Evolutionary conservation across 768 basidiomycete species (phyloP), one percentile per base, ranked within the genome.

Genomic region (Termitomyces sp.): DNA sequence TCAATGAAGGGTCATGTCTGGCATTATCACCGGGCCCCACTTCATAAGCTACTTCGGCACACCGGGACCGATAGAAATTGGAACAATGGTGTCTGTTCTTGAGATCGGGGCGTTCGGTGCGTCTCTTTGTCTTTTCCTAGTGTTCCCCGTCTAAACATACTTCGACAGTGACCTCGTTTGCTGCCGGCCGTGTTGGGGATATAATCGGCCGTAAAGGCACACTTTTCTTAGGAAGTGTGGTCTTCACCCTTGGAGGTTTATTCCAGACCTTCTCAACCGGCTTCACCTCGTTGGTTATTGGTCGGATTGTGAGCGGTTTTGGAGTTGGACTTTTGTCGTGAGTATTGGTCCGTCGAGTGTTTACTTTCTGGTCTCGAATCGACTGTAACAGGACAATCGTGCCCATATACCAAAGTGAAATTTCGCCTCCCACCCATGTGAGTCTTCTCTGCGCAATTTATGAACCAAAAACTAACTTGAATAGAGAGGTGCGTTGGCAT

Each of bases 311-410:
- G 58, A 89, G 87, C 61, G 95, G 95, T 11, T 91, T 90, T 67
- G 95, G 95, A 16, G 95, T 97, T 16, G 95, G 95, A 8, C 78
- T 96, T 61, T 73, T 96, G 55, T 92, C 89, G 90, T 93, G 68
- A 66, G 88, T 80, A 9, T 18, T 24, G n/a, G 20, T 34, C 22
- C 53, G 22, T 33, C 51, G 4, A 42, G n/a, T 15, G 31, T 52
- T 54, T 11, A 9, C 31, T 24, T 24, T 15, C 20, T 30, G 2
- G 30, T 24, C 8, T 13, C 16, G 5, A 27, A 22, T 9, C 4
- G 11, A 30, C 18, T 20, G 34, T 16, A 13, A 15, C 54, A 92
- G 91, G 46, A 92, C 91, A 39, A 91, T 92, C 59, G 90, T 93
- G 27, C 91, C 91, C 7, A 91, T 92, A 58, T 93, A 92, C 68